These are phyloP conservation scores for Colletotrichum agaves DNA, from an alignment of 2,329 filamentous ascomycete species.

Conservation along the genomic window DNA sequence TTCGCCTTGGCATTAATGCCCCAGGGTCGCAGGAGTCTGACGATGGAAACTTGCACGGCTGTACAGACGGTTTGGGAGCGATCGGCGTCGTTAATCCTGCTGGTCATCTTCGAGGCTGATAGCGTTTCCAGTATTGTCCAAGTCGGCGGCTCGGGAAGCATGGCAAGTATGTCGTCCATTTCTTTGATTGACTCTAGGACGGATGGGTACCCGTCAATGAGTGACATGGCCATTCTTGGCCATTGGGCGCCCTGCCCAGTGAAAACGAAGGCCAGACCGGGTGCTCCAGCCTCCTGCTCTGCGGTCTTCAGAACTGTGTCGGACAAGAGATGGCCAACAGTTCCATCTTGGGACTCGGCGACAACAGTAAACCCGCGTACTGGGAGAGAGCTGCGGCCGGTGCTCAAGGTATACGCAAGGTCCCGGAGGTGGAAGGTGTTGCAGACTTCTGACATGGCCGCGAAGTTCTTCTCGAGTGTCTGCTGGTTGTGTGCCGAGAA, in stretches of 20 bases:
- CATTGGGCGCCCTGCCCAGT: background rate
- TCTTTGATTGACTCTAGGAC: accelerated
- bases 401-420: background rate
- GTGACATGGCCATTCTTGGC: background rate
- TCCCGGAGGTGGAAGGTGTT: background rate
- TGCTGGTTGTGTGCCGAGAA: conserved; percentile 40
- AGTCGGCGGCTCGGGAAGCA: background rate
- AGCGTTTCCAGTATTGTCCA: background rate
- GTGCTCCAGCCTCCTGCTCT: background rate
- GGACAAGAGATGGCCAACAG: background rate
- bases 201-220: background rate
- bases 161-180: accelerated
- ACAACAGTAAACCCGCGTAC: background rate
- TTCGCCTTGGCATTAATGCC: conserved; percentile 47
- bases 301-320: background rate
- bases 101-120: background rate
- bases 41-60: conserved; percentile 51
- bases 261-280: background rate
- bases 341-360: background rate
- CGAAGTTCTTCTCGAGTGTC: conserved; percentile 38
- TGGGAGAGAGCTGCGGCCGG: background rate
- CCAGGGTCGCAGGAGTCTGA: conserved; percentile 49
- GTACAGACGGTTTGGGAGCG: conserved; percentile 47
- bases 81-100: accelerated
- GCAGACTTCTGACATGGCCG: conserved; percentile 20